Conservation (phyloP, 2,329 filamentous ascomycete species). For the Fusarium domesticum region DNA sequence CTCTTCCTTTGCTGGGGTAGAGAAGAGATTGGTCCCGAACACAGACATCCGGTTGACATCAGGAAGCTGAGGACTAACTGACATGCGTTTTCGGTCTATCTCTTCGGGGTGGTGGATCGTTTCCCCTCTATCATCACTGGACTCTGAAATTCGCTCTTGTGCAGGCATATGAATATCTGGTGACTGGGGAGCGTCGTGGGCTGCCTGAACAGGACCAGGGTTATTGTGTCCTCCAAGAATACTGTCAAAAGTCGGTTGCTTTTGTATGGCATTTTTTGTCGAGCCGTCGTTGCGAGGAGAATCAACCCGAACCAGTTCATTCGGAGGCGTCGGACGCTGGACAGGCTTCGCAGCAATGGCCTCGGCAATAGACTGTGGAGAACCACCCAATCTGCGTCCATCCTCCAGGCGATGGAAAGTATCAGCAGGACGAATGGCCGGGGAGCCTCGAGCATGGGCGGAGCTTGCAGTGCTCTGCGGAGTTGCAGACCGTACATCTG, state of each 20-base stretch:
- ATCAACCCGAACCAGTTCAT: slow-evolving; percentile 9
- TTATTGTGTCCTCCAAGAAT: slow-evolving; percentile 21
- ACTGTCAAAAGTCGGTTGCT: slow-evolving; percentile 22
- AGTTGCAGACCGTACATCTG: slow-evolving; percentile 25
- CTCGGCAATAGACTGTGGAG: slow-evolving; percentile 55
- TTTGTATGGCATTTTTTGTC: slow-evolving; percentile 9
- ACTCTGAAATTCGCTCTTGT: background rate
- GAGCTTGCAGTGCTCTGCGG: slow-evolving; percentile 23
- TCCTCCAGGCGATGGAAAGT: slow-evolving; percentile 72
- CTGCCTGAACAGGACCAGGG: slow-evolving; percentile 1
- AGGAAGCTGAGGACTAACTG: slow-evolving; percentile 57
- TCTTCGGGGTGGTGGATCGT: slow-evolving; percentile 13
- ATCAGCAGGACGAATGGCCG: slow-evolving; percentile 71
- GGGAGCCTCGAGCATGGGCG: slow-evolving; percentile 45
- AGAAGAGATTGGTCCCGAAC: slow-evolving; percentile 59
- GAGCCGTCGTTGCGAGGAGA: slow-evolving; percentile 3
- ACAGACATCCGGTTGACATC: slow-evolving; percentile 57
- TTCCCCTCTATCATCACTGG: slow-evolving; percentile 5
- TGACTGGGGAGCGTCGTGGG: slow-evolving; percentile 2
- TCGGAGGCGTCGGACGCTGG: slow-evolving; percentile 29
- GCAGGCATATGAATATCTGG: slow-evolving; percentile 1
- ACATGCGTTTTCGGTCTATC: slow-evolving; percentile 35
- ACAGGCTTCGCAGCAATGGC: slow-evolving; percentile 39
- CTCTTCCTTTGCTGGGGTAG: slow-evolving; percentile 29
- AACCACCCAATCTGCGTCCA: slow-evolving; percentile 55